Evolutionary conservation across 1,284 basidiomycete genomes (phyloP).

Genomic region (Crocinoboletus sp.): DNA sequence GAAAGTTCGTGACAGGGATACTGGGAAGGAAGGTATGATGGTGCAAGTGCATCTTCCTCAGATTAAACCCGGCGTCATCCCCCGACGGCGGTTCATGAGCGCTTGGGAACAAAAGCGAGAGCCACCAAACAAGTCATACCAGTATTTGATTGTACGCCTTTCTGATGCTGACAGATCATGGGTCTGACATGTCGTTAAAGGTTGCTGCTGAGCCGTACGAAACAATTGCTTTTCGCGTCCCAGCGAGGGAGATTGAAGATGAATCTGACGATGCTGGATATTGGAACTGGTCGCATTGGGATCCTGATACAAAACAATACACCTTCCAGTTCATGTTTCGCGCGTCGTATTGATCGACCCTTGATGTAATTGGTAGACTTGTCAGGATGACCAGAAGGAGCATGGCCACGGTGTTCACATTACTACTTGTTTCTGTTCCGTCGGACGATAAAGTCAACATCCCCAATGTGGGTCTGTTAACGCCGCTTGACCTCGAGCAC

Average conservation of each 20-base stretch:
- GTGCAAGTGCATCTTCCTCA: constrained; percentile 97
- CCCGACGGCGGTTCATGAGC: constrained; percentile 94
- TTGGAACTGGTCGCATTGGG: constrained; percentile 98
- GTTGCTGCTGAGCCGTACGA: constrained; percentile 99
- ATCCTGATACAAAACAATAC: constrained; percentile 94
- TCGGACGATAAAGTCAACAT: constrained; percentile 6
- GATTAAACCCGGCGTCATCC: constrained; percentile 83
- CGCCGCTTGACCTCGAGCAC: constrained; percentile 13
- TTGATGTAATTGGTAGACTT: too few species aligned
- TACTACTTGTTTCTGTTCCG: too few species aligned
- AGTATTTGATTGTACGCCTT: constrained; percentile 90
- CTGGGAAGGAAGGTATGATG: constrained; percentile 88
- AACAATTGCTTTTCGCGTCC: constrained; percentile 97
- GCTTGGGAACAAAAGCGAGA: constrained; percentile 98
- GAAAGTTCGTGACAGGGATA: constrained; percentile 77
- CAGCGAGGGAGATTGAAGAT: constrained; percentile 95
- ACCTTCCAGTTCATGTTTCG: constrained; percentile 95
- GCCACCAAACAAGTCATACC: constrained; percentile 92
- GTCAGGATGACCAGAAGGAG: too few species aligned
- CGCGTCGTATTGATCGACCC: constrained; percentile 34
- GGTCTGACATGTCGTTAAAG: constrained; percentile 38
- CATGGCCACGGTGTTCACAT: too few species aligned
- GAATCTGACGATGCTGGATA: constrained; percentile 86
- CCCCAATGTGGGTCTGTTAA: constrained; percentile 10
- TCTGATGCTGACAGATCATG: too few species aligned